phyloP scores from a whole-genome alignment of 2,329 filamentous ascomycete genomes.

The Cryphonectria radicalis region DNA sequence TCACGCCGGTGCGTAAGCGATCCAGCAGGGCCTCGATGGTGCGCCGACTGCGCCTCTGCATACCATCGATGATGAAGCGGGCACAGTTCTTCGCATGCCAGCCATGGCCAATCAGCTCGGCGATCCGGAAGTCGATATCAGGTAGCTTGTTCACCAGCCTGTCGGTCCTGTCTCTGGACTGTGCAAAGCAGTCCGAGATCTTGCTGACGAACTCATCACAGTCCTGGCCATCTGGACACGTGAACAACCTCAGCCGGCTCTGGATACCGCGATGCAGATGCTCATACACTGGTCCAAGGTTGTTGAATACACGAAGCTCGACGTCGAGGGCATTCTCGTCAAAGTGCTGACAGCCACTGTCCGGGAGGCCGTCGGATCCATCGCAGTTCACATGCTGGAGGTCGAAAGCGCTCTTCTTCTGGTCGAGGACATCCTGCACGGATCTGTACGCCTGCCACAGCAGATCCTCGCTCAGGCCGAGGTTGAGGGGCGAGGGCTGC shows the following conservation, averaged over 20 bases:
- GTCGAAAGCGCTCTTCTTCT: conserved; percentile 47
- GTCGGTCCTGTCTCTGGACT: conserved; percentile 48
- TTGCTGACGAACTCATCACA: conserved; percentile 49
- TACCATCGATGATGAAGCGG: conserved; percentile 48
- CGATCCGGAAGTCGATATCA: conserved; percentile 54
- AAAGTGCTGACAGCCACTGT: conserved; percentile 46
- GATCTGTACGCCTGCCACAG: conserved; percentile 50
- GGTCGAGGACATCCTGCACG: conserved; percentile 46
- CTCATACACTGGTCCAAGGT: conserved; percentile 52
- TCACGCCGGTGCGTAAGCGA: conserved; percentile 55
- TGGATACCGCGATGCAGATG: conserved; percentile 49
- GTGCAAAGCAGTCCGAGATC: conserved; percentile 43
- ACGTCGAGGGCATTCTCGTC: conserved; percentile 52
- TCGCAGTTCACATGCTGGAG: conserved; percentile 44
- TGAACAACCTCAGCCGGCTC: conserved; percentile 52
- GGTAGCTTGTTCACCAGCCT: conserved; percentile 45
- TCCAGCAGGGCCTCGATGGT: conserved; percentile 55
- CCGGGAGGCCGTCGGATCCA: conserved; percentile 42
- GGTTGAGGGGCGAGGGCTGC: conserved; percentile 53
- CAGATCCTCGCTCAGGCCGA: conserved; percentile 50
- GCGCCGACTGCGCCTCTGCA: conserved; percentile 47
- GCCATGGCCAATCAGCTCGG: conserved; percentile 49
- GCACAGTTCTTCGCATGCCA: conserved; percentile 54
- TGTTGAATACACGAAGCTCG: conserved; percentile 52
- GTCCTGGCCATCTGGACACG: conserved; percentile 46